A percentile compares a stretch with the other conserved stretches of the same genome.
phyloP scores from a whole-genome alignment of 2,329 filamentous ascomycete genomes.

The Xylaria polymorpha region DNA sequence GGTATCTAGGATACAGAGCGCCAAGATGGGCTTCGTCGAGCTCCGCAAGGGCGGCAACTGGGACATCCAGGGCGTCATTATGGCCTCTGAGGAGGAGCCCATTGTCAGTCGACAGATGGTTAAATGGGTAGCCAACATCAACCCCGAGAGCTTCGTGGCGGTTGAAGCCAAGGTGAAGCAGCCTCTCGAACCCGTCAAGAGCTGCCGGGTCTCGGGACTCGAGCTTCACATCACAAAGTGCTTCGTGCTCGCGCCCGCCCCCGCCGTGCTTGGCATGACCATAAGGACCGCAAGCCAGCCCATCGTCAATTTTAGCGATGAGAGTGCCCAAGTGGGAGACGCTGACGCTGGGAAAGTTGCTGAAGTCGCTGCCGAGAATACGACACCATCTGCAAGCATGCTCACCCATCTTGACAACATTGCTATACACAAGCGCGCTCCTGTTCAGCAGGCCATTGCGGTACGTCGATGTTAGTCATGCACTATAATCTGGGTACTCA shows the following conservation, averaged over 20 bases:
- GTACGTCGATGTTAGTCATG: not conserved
- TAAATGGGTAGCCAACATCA: constrained; percentile 61
- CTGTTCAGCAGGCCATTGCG: constrained; percentile 85
- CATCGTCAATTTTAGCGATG: constrained; percentile 69
- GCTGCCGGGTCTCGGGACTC: constrained; percentile 79
- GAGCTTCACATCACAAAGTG: constrained; percentile 92
- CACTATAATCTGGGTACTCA: not conserved
- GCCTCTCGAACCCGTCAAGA: constrained; percentile 88
- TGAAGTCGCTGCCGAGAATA: not conserved
- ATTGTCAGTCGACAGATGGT: constrained; percentile 13
- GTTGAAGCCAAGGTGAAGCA: constrained; percentile 85
- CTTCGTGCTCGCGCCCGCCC: constrained; percentile 77
- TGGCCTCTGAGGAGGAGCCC: constrained; percentile 51
- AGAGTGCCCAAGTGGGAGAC: constrained; percentile 50
- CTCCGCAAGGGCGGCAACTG: constrained; percentile 79
- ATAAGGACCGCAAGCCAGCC: constrained; percentile 66
- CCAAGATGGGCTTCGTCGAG: constrained; percentile 92
- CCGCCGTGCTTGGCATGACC: constrained; percentile 68
- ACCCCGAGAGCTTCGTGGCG: constrained; percentile 83
- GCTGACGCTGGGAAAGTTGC: constrained; percentile 53
- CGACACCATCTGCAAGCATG: constrained; percentile 78
- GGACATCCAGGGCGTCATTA: constrained; percentile 84
- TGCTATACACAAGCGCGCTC: constrained; percentile 90
- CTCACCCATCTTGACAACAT: constrained; percentile 90
- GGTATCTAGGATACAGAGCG: constrained; percentile 87